These are phyloP conservation scores for Sugiyamaella americana DNA, from an alignment of 805 yeast genomes.

Conservation along the genomic window DNA sequence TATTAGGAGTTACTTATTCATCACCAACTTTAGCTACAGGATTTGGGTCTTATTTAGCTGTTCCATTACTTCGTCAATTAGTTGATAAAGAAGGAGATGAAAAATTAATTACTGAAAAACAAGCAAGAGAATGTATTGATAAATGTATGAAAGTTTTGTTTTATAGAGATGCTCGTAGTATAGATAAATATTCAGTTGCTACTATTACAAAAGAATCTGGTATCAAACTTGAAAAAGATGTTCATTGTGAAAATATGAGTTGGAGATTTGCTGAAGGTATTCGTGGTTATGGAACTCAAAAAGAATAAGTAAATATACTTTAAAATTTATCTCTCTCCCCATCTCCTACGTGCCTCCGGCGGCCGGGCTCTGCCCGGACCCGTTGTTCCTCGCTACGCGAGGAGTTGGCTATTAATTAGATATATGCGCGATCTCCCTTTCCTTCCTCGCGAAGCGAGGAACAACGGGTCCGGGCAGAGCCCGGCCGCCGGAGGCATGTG, in stretches of 20 bases:
- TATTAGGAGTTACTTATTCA: conserved; percentile 84
- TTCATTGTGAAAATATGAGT: conserved; percentile 66
- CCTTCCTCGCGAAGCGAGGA: no score
- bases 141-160: conserved; percentile 91
- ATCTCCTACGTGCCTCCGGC: no score
- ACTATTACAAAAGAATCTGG: conserved; percentile 55
- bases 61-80: conserved; percentile 81
- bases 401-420: no score
- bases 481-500: no score
- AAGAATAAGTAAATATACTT: conserved; percentile 27
- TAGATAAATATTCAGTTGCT: conserved; percentile 78
- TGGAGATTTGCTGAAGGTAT: conserved; percentile 90
- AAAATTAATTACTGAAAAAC: conserved; percentile 57
- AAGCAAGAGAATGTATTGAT: conserved; percentile 69
- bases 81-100: conserved; percentile 77
- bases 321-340: no score
- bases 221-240: conserved; percentile 57
- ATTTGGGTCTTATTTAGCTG: conserved; percentile 90
- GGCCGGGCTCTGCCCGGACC: no score
- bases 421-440: no score
- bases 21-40: conserved; percentile 93
- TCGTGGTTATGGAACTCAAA: conserved; percentile 82
- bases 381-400: no score
- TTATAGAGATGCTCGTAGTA: conserved; percentile 93
- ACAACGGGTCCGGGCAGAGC: no score